Evolutionary conservation across 352 stramenopile species (phyloP).

Genomic region (Globisporangium iwayamae): DNA sequence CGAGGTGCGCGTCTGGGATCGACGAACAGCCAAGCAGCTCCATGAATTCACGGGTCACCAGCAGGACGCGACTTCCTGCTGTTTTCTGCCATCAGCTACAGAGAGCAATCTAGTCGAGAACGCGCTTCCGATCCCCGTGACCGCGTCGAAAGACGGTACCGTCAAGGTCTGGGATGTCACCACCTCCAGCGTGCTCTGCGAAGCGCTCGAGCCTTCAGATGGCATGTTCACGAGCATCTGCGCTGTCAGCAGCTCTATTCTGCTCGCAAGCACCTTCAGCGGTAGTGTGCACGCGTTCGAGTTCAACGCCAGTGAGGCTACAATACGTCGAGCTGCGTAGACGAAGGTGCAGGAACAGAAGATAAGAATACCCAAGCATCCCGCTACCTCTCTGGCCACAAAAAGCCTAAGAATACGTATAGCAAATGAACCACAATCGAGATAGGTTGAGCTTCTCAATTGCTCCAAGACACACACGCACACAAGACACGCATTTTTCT

Average conservation of each 20-base stretch:
- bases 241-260: slow-evolving; percentile 22
- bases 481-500: background rate
- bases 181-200: slow-evolving; percentile 27
- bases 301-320: slow-evolving; percentile 21
- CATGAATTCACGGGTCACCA: slow-evolving; percentile 59
- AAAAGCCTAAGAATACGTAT: background rate
- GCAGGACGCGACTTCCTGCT: slow-evolving; percentile 75
- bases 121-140: slow-evolving; percentile 36
- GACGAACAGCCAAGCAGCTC: slow-evolving; percentile 57
- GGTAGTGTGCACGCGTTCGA: slow-evolving; percentile 43
- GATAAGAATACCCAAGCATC: background rate
- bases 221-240: slow-evolving; percentile 70
- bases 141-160: slow-evolving; percentile 76
- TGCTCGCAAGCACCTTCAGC: slow-evolving; percentile 60
- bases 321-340: slow-evolving; percentile 8
- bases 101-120: background rate
- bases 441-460: background rate
- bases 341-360: background rate
- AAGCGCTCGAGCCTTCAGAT: slow-evolving; percentile 39
- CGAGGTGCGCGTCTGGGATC: slow-evolving; percentile 78
- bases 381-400: background rate
- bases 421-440: background rate
- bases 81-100: slow-evolving; percentile 38
- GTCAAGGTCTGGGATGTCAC: slow-evolving; percentile 67
- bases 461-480: background rate